Percentiles rank a stretch among this genome's conserved stretches.
Conservation (phyloP, 2,329 filamentous ascomycete species). For the Dichotomopilus funicola region DNA sequence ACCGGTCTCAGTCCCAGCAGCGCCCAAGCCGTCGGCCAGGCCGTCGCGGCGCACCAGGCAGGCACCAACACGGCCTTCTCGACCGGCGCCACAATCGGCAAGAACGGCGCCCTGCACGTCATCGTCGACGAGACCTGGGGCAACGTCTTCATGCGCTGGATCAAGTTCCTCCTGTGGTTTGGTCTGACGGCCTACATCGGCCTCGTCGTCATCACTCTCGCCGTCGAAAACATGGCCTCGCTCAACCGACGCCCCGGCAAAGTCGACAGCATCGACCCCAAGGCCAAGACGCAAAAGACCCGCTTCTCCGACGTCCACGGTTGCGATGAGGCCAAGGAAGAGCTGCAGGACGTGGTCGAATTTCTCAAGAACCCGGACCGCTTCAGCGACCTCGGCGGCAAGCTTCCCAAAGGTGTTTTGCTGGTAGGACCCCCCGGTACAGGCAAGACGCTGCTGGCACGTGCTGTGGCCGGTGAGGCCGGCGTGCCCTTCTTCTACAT, state of each 20-base stretch:
- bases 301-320: conserved; percentile 93
- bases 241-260: conserved; percentile 67
- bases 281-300: conserved; percentile 85
- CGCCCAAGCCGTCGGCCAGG: conserved; percentile 73
- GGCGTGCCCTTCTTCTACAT: conserved; percentile 99
- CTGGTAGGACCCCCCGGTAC: conserved; percentile 94
- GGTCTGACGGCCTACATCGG: conserved; percentile 71
- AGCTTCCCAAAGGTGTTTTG: conserved; percentile 93
- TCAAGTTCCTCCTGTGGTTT: conserved; percentile 79
- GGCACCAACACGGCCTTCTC: conserved; percentile 59
- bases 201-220: conserved; percentile 70
- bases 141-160: conserved; percentile 78
- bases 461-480: conserved; percentile 92
- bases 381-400: conserved; percentile 90
- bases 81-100: conserved; percentile 61
- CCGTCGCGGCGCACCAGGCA: conserved; percentile 64
- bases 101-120: conserved; percentile 85
- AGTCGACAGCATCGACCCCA: conserved; percentile 71
- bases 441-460: conserved; percentile 90
- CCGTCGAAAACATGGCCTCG: conserved; percentile 73
- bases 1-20: conserved; percentile 51
- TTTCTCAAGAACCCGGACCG: conserved; percentile 90
- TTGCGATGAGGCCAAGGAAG: conserved; percentile 96
- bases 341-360: conserved; percentile 93
- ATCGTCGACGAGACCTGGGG: conserved; percentile 87